Base-by-base conservation (phyloP, 2,329 filamentous ascomycete genomes). In the Hypomyces perniciosus region DNA sequence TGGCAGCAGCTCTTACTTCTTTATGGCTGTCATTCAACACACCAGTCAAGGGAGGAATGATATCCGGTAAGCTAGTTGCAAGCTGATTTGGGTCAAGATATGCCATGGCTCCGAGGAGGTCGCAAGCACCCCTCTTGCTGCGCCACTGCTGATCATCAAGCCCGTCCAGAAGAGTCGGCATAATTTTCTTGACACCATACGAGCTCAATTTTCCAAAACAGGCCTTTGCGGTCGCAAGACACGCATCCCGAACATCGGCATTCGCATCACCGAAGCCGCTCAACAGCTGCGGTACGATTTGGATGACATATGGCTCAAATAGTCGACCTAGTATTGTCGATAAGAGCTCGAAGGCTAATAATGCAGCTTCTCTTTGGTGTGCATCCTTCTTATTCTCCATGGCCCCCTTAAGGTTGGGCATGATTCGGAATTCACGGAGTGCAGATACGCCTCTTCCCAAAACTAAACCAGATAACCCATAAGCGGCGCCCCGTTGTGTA, bases 11-110 rank as follows among this genome's bases (percentile, higher is more conserved):
- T 54, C 93, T 83, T 31, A 99, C 93, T 71, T 99, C 93, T 69
- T 99, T 99, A 73, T 99, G 93, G 62, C 89, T 96, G 73, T 99
- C 93, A 60, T 96, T 99, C 52, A 99, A 75, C 4, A 97, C 93
- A 42, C 86, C 84, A 1, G 95, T 97, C 51, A 99, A 77, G 12
- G 95, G 92, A 28, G 95, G 93, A 59, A 99, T 99, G 59, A 99
- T 99, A 51, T 95, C 91, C 2, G 93, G 93, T 61, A 99, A 74
- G 66, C 91, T 97, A 59, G 86, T 80, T 1, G 93, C 90, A 13
- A 99, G 80, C 67, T 99, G 93, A 58, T 96, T 88, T 6, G 95
- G 92, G 66, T 97, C 93, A 31, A 99, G 81, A 66, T 99, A 99
- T 5, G 93, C 95, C 93, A 99, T 99, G 56, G 93, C 93, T 66